Evolutionary conservation across 306 rosid species (phyloP), one percentile per base, ranked within the genome.

Genomic region (Vigna reflexopilosa): DNA sequence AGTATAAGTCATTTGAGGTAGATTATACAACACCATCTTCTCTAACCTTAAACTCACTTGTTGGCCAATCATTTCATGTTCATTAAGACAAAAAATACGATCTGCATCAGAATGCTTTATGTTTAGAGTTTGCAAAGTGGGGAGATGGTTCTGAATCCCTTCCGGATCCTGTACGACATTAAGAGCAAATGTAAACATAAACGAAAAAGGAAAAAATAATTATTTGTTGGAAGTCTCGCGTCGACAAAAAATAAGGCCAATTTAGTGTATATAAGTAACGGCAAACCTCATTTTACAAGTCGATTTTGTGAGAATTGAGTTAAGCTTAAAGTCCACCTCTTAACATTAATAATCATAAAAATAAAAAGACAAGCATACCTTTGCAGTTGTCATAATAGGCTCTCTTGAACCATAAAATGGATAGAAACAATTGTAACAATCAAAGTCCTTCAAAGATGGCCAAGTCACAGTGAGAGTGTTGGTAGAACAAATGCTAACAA

Each of bases 1-100:
- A 34, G 36, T 65, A 20, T 14, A 20, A n/a, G 9, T 34, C 55
- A 76, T 22, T 16, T 19, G 28, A 8, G 2, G 0, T 20, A 64
- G 26, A 7, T 1, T 4, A 0, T 4, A 0, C 38, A 34, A 34
- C 6, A 0, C 0, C 15, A 76, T 4, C 0, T 4, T 0, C 15
- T 22, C 4, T 15, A 38, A 30, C 4, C 34, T 15, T 26, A 19
- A 45, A 5, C 15, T 49, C 14, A 34, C 15, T 50, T 7, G 49
- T 45, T 45, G 49, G 0, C 15, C 15, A 19, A 19, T 54, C 28
- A 7, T 54, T 9, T 2, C 20, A 16, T 16, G 20, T 50, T 20
- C 56, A 47, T 47, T 14, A 13, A 47, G n/a, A 47, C 7, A 47
- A 47, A 47, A 47, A 12, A 45, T 12, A 12, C 0, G 5, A 11